A percentile compares a stretch with the other conserved stretches of the same genome.
These are phyloP conservation scores for Actinomucor elegans DNA, from an alignment of 371 early-diverging fungal genomes.

Conservation along the genomic window DNA sequence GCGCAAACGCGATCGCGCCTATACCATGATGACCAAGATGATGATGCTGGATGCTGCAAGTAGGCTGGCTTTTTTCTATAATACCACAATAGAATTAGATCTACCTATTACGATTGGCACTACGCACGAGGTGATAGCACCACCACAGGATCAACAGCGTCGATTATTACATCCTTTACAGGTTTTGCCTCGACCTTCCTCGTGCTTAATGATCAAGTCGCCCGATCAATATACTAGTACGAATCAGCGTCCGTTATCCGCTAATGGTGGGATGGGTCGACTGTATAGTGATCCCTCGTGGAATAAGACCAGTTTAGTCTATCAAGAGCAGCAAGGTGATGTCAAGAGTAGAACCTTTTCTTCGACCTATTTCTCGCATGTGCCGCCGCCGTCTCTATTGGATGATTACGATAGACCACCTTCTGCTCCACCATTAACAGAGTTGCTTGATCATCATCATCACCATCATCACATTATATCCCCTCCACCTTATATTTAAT, in stretches of 20 bases:
- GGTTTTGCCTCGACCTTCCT: neutral
- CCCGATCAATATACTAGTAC: slow-evolving; percentile 1
- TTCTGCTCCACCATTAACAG: slow-evolving; percentile 6
- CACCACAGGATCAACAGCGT: neutral
- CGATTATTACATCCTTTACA: neutral
- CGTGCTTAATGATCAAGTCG: neutral
- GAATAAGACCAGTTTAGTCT: neutral
- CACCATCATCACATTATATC: too few species aligned
- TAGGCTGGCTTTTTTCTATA: slow-evolving; percentile 2
- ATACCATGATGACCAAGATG: slow-evolving; percentile 11
- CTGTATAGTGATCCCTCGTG: slow-evolving; percentile 8
- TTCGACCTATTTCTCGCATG: too few species aligned
- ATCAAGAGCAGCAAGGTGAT: neutral
- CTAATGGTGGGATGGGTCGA: neutral
- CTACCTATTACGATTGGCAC: slow-evolving; percentile 20
- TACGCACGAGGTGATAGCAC: slow-evolving; percentile 1
- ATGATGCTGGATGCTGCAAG: neutral
- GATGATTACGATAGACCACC: neutral
- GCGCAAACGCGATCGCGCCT: slow-evolving; percentile 13
- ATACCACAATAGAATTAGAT: slow-evolving; percentile 7
- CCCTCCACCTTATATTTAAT: slow-evolving; percentile 8
- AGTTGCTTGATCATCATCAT: neutral
- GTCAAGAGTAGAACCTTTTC: too few species aligned
- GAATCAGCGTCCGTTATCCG: neutral
- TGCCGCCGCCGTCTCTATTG: too few species aligned